Percentiles rank a stretch among this genome's conserved stretches.
Conservation (phyloP, 148 eudicot genomes). For the Rhododendron molle region DNA sequence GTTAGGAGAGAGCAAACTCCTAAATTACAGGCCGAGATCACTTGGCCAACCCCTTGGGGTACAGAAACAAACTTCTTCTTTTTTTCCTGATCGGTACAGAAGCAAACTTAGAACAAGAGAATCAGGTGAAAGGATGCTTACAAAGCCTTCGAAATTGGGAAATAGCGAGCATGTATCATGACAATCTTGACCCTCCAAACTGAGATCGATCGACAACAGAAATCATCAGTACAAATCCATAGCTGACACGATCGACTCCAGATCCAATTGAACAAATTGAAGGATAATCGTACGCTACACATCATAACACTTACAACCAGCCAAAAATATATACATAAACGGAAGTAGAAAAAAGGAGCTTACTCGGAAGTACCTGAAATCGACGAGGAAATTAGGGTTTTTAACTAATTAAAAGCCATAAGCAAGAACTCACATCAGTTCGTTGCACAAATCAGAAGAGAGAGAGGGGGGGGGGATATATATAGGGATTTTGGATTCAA, state of each 20-base stretch:
- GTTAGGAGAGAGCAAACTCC: too few species aligned
- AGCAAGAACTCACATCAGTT: neutral
- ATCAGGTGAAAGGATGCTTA: neutral
- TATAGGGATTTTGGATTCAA: neutral
- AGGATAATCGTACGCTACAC: neutral
- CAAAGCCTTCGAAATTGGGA: conserved; percentile 9
- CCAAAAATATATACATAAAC: neutral
- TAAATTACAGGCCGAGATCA: neutral
- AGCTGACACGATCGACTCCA: neutral
- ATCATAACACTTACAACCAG: neutral
- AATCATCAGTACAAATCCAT: neutral
- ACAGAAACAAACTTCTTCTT: neutral
- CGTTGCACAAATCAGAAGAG: neutral
- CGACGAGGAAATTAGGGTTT: neutral
- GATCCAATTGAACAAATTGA: neutral
- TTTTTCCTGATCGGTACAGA: too few species aligned
- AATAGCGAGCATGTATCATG: conserved; percentile 5
- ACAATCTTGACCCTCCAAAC: neutral
- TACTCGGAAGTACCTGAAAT: too few species aligned
- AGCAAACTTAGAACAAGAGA: neutral
- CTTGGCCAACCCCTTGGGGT: neutral
- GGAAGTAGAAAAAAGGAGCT: neutral
- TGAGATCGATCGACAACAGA: neutral
- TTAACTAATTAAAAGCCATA: neutral
- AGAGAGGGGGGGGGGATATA: neutral